Base-by-base conservation (phyloP, 1,284 basidiomycete species). In the Takashimella koratensis region DNA sequence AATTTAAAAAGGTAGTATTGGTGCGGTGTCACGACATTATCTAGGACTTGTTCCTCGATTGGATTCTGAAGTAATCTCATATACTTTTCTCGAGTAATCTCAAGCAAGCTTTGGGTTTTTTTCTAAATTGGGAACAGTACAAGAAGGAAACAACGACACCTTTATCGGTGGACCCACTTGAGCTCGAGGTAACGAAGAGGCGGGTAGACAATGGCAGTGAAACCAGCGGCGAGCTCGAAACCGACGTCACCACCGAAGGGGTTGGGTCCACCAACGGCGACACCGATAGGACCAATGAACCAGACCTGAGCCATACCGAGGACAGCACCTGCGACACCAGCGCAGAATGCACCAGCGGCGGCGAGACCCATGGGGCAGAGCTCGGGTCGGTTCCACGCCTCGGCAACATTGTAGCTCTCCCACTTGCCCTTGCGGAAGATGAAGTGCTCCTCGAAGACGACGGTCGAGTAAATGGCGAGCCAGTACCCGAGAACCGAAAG, bases 371-470 rank as follows among this genome's bases (percentile, higher is more conserved):
- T 43, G 1, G 68, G 71, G 3, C 73, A 53, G 5, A 54, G 41
- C 6, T 50, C 47, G 5, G 40, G 39, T 42, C 56, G 43, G 62
- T 74, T 74, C 68, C 74, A 74, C 0, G 58, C 49, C 10, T 64
- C 62, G 40, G 64, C 66, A 25, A 64, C 67, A 59, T 71, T 57
- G 57, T 70, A 71, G 52, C 65, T 69, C n/a, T 30, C 53, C 46
- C 58, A 76, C 16, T 62, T 54, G 21, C 64, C 66, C n/a, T 59
- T 54, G 22, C 74, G 63, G 74, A 76, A 76, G 57, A 76, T 72
- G 56, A 68, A 67, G 62, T 76, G 73, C 57, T 76, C 74, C 49
- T 74, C 66, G 13, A 73, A 43, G 22, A 77, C 60, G 53, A 76
- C 68, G 19, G 59, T 59, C 20, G 59, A 59, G 64, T 72, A 77